Base-by-base conservation (phyloP, 2,329 filamentous ascomycete species). In the Paraconiothyrium sp. region DNA sequence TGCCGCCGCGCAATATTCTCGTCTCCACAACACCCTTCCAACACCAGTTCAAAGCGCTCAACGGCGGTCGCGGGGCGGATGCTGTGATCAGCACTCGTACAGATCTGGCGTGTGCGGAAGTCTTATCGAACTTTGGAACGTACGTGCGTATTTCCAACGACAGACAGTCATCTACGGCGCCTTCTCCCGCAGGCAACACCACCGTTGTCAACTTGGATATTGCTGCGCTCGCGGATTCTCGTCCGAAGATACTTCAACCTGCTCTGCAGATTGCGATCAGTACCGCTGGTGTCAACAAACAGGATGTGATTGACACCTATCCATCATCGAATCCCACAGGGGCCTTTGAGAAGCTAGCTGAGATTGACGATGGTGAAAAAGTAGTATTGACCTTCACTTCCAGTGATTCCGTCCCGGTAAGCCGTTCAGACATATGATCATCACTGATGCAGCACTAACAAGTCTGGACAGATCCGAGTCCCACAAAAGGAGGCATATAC, bases 201-300 rank as follows among this genome's bases (percentile, higher is more conserved):
- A 48, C 46, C 10, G 16, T 48, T 13, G 46, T 48, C 46, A 48
- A 48, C 16, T 13, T 48, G 22, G 22, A 48, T 30, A 30, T 48
- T 13, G 8, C 46, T 48, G 22, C 46, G 10, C 24, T 48, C 4
- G 27, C 22, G 10, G 46, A 48, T 20, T 20, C 46, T 16, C 46
- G 46, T 30, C 46, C 46, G 7, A 48, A 27, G 46, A 20, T 48
- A 14, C 46, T 48, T 14, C 46, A 48, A 24, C 46, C 46, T 48
- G 11, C 22, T 48, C 46, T 48, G 10, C 46, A 48, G 22, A 13
- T 30, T 48, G 22, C 46, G 9, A 9, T 48, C 46, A 48, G 22
- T 16, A 20, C 27, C 27, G 20, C 46, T 27, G 3, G 24, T 30
- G 9, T 22, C 1, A 16, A 14, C 46, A 48, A 30, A 24, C 46